Evolutionary conservation across 768 basidiomycete species (phyloP), one percentile per base, ranked within the genome.

Genomic region (Steccherinum ochraceum): DNA sequence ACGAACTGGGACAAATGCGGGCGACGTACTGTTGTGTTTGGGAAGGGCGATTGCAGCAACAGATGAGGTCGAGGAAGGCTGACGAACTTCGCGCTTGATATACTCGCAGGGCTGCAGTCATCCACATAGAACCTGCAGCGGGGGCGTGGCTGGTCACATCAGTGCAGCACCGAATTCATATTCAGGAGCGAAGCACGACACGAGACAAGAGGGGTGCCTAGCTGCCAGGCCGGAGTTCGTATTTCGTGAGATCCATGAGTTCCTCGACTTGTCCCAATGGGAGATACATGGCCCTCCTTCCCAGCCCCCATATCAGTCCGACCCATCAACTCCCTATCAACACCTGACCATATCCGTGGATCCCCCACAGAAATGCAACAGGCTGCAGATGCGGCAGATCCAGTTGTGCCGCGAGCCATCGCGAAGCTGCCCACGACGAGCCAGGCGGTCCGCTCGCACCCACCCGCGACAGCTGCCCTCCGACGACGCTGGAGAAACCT

Each of bases 131-230:
- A 7, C 16, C 30, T 35, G 30, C 16, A 35, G 16, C 30, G 7
- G 30, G 30, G 30, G 7, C 23, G 25, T 27, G 45, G 16, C 40
- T 24, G 46, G 40, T 40, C 27, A 27, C 61, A 58, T 58, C 48
- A 55, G 12, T 41, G 54, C 53, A 58, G 53, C 53, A 46, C 58
- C 45, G 45, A 56, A 58, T 55, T 52, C 53, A 58, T 61, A 56
- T 55, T 27, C 24, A 48, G 50, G 30, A 35, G 30, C 30, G 30
- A 54, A 51, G 53, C 46, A 45, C 56, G 50, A 58, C 58, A 56
- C 58, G 60, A 54, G 60, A 56, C 58, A 43, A 54, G 55, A 48
- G 35, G 43, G 48, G 61, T 61, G 56, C 59, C 60, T 42, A 46
- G 46, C 56, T 62, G 54, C 61, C 61, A 58, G 55, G 48, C n/a